Evolutionary conservation across 2,329 filamentous ascomycete species (phyloP), one percentile per base, ranked within the genome.

Genomic region (Plectosphaerella sp.): DNA sequence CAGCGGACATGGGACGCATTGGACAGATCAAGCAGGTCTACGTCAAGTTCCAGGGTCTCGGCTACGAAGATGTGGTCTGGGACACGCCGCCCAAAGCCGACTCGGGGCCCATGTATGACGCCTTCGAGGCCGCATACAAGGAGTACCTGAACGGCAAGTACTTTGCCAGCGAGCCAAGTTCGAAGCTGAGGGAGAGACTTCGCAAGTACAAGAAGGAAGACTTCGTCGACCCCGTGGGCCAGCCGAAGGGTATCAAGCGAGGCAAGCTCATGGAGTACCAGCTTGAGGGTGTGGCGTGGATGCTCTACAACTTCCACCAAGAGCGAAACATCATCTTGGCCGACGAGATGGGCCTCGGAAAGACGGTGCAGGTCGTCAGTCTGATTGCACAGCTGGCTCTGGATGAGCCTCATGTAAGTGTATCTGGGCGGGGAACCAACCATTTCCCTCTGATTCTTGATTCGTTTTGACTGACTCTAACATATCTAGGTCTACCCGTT

Each of bases 311-410:
- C 64, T 97, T 90, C 76, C 88, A 91, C 61, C 77, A 82, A 48
- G 79, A 86, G 59, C 86, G 89, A 63, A 97, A 94, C 62, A 88
- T 91, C 25, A 93, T 97, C 53, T 80, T 97, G 7, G 94, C 94
- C 0, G 94, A 99, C 64, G 94, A 99, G 65, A 99, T 99, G 94
- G 94, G 94, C 41, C 81, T 99, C 2, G 94, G 94, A 33, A 99
- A 99, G 73, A 99, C 94, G 0, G 90, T 99, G 33, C 94, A 99
- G 66, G 85, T 97, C 49, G 88, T 97, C 54, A 83, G 86, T 3
- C 82, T 96, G 56, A 79, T 97, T 54, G 84, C 89, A 1, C 85
- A 87, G 1, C 71, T 97, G 37, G 78, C 87, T 22, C 78, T 87
- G 55, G 79, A 86, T 49, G 70, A 70, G n/a, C 83, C 83, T 6